Evolutionary conservation across 73 alveolate genomes (phyloP).

Genomic region (Paramecium sexaurelia): DNA sequence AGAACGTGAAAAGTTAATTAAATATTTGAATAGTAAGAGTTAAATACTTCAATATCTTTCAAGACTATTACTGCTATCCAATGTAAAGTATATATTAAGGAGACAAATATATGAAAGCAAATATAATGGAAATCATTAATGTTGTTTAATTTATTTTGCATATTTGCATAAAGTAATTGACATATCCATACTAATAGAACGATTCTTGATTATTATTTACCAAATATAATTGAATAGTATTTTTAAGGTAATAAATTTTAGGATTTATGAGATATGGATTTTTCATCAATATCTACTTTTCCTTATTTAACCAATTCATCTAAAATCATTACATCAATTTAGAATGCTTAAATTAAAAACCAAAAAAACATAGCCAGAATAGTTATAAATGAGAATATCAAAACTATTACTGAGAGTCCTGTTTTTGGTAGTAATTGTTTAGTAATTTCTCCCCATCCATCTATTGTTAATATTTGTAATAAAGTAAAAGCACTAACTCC

Average conservation of each 20-base stretch:
- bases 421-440: neutral
- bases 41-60: neutral
- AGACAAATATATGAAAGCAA: neutral
- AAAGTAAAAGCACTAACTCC: conserved; percentile 8
- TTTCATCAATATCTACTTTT: neutral
- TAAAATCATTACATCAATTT: conserved; percentile 43
- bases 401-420: neutral
- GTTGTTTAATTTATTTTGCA: neutral
- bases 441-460: conserved; percentile 52
- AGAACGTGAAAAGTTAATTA: neutral
- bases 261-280: neutral
- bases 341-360: conserved; percentile 35
- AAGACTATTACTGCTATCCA: neutral
- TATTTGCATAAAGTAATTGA: neutral
- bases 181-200: neutral
- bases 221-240: conserved; percentile 1
- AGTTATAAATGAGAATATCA: conserved; percentile 28
- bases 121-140: neutral
- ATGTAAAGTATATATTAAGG: neutral
- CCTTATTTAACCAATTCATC: conserved; percentile 36
- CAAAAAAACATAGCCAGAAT: conserved; percentile 45
- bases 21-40: neutral
- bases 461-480: neutral
- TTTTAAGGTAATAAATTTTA: neutral
- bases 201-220: neutral